Conservation (phyloP, 371 early-diverging fungal species). For the Umbelopsis sp. region DNA sequence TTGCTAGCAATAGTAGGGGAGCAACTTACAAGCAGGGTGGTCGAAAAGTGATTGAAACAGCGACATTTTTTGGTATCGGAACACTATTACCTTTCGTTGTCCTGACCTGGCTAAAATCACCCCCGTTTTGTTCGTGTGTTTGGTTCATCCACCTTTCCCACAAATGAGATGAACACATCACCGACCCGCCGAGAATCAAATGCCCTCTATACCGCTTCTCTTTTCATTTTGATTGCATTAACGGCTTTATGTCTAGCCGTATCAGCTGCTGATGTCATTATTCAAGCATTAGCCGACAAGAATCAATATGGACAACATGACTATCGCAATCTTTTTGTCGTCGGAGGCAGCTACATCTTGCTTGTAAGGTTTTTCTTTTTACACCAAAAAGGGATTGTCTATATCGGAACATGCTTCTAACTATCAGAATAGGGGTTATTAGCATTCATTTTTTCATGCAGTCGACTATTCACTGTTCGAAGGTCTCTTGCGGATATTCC, state of each 20-base stretch:
- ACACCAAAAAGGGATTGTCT: no score
- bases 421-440: constrained; percentile 28
- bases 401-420: no score
- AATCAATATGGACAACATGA: constrained; percentile 41
- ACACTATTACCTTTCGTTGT: no score
- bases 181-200: constrained; percentile 22
- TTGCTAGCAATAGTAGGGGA: no score
- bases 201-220: constrained; percentile 41
- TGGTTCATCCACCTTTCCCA: neutral
- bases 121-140: no score
- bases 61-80: no score
- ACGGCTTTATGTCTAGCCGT: constrained; percentile 60
- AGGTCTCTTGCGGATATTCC: constrained; percentile 67
- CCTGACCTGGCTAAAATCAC: no score
- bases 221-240: constrained; percentile 38
- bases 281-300: constrained; percentile 57
- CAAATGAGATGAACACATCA: constrained; percentile 13
- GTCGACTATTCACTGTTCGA: constrained; percentile 60
- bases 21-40: neutral
- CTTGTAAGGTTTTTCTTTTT: constrained; percentile 34
- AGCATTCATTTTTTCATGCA: constrained; percentile 57
- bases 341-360: constrained; percentile 58
- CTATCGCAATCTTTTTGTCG: constrained; percentile 59
- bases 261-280: constrained; percentile 64
- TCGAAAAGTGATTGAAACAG: neutral